A percentile compares a stretch with the other conserved stretches of the same genome.
Conservation (phyloP, 176 grass and related monocot species). For the Oryza glumipatula region DNA sequence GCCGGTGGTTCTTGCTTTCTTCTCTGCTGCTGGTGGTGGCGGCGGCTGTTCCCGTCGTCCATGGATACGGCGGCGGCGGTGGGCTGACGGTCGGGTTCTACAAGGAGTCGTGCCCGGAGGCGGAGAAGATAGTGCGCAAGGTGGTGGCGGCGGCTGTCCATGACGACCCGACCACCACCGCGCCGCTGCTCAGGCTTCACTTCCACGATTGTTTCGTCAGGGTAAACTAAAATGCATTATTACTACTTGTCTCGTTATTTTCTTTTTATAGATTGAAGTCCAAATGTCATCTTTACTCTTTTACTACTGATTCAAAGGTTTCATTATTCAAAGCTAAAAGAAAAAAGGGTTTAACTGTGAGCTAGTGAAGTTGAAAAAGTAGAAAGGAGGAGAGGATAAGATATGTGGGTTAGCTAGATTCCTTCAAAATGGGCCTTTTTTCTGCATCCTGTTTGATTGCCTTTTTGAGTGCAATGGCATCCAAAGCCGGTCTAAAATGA, state of each 20-base stretch:
- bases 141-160: conserved; percentile 40
- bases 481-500: conserved; percentile 8
- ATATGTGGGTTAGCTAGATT: neutral
- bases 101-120: conserved; percentile 48
- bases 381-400: neutral
- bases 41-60: conserved; percentile 20
- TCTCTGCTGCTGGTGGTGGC: neutral
- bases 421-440: neutral
- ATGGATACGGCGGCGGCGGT: conserved; percentile 15
- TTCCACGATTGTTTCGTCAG: conserved; percentile 93
- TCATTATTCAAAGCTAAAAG: neutral
- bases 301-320: neutral
- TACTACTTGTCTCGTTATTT: neutral
- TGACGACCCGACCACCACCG: conserved; percentile 47
- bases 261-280: no score
- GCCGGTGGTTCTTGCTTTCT: conserved; percentile 11
- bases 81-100: conserved; percentile 58
- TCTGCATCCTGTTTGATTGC: neutral
- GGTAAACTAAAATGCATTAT: conserved; percentile 31
- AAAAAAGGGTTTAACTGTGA: neutral
- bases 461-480: conserved; percentile 14
- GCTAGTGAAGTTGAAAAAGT: neutral
- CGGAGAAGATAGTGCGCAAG: conserved; percentile 52
- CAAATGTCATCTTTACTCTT: no score
- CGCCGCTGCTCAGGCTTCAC: conserved; percentile 65